A percentile compares a stretch with the other conserved stretches of the same genome.
phyloP scores from a whole-genome alignment of 768 basidiomycete species.

The Trametes coccinea region DNA sequence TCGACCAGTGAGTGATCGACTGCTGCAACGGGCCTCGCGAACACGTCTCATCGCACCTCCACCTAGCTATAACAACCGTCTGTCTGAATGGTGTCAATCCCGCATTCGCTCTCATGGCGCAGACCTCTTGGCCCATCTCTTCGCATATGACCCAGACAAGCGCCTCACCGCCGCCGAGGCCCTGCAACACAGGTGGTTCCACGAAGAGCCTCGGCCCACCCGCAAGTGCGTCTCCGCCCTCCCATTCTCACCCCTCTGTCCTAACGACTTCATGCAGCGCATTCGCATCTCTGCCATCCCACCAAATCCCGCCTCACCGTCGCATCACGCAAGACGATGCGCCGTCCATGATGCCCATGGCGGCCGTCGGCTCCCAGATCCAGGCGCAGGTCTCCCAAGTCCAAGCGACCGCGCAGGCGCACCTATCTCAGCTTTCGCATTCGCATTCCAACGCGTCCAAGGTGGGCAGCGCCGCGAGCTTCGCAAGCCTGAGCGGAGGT shows the following conservation, averaged over 20 bases:
- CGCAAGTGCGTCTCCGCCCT: conserved; percentile 62
- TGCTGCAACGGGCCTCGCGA: not conserved
- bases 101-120: conserved; percentile 67
- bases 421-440: conserved; percentile 37
- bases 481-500: conserved; percentile 62
- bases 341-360: conserved; percentile 77
- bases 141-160: conserved; percentile 87
- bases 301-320: conserved; percentile 80
- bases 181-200: conserved; percentile 87
- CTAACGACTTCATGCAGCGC: conserved; percentile 49
- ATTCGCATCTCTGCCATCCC: conserved; percentile 62
- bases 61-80: conserved; percentile 56
- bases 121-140: conserved; percentile 83
- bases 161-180: conserved; percentile 83
- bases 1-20: conserved; percentile 61
- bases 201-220: conserved; percentile 84
- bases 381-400: conserved; percentile 38
- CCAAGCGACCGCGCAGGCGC: conserved; percentile 50
- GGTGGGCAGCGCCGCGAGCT: conserved; percentile 58
- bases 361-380: conserved; percentile 42
- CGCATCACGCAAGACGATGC: conserved; percentile 93
- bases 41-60: conserved; percentile 23
- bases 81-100: conserved; percentile 72
- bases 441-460: conserved; percentile 32
- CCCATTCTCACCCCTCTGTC: not conserved